phyloP scores from a whole-genome alignment of 257 asterid genomes.

The Avicennia marina region DNA sequence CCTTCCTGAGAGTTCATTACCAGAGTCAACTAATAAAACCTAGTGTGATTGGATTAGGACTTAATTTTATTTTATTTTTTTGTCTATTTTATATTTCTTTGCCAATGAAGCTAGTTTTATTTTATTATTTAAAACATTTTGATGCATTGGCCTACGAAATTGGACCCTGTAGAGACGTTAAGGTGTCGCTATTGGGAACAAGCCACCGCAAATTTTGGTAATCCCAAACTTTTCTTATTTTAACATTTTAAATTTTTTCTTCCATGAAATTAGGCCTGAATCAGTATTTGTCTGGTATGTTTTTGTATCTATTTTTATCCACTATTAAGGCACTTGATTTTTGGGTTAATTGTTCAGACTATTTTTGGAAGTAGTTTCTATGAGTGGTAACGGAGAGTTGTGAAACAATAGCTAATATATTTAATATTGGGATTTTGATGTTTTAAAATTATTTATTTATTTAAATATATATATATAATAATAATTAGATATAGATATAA shows the following conservation, averaged over 20 bases:
- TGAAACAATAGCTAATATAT: no score
- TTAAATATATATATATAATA: no score
- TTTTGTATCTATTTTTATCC: neutral
- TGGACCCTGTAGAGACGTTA: slow-evolving; percentile 36
- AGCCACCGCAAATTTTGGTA: slow-evolving; percentile 29
- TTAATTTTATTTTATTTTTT: neutral
- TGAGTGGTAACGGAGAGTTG: no score
- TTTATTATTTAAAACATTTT: neutral
- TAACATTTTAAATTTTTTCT: neutral
- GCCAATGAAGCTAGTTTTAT: neutral
- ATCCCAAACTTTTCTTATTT: slow-evolving; percentile 18
- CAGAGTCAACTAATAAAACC: slow-evolving; percentile 21
- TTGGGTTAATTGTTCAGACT: slow-evolving; percentile 3
- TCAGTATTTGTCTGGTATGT: neutral
- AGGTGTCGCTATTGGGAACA: slow-evolving; percentile 32
- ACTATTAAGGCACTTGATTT: slow-evolving; percentile 5
- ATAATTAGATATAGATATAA: no score
- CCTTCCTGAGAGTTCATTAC: slow-evolving; percentile 3
- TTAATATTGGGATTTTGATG: no score
- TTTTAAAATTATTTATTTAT: no score
- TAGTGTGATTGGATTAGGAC: slow-evolving; percentile 4
- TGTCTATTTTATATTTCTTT: neutral
- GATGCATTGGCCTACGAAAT: slow-evolving; percentile 19
- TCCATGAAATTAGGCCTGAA: neutral
- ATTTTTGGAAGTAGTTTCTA: no score